Evolutionary conservation across 768 basidiomycete species (phyloP), one percentile per base, ranked within the genome.

Genomic region (Suillus subalutaceus): DNA sequence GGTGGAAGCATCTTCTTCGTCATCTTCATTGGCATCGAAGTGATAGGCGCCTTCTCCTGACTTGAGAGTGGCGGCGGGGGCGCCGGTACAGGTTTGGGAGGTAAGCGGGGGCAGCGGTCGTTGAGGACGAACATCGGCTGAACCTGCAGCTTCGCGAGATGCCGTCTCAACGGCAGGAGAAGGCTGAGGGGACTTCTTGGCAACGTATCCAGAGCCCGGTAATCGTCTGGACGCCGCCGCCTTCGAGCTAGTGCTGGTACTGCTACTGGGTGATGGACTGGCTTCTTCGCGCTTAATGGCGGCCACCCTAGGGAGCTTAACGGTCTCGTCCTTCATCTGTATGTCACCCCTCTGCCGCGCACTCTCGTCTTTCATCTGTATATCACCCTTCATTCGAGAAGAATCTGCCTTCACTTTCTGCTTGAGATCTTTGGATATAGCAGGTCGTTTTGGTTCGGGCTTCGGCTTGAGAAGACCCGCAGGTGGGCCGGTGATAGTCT

Each of bases 201-300:
- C 77, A 65, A 78, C 79, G 69, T 79, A 85, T 4, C 85, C 85
- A 5, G 86, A 86, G 0, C 86, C 85, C 37, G 85, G 85, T 15
- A 77, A 64, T 41, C 82, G 80, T 58, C 81, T 76, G 10, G 72
- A 66, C 2, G 71, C 65, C 2, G 71, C 65, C 7, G 71, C 58
- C 10, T 70, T 63, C 52, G 81, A 71, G n/a, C 68, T 38, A 8
- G 58, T 30, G 41, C 57, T 64, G n/a, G 53, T 20, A 23, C 55
- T 20, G 23, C 71, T 71, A 7, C 35, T 58, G 23, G 63, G 52
- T 20, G 69, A 72, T 43, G 74, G 63, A 23, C 69, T 74, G 3
- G 72, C 48, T 52, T 72, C 75, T 63, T 66, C 69, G 1, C 70
- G 74, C 69, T 76, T 77, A 55, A 76, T 65, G n/a, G 75, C 71